A percentile compares a stretch with the other conserved stretches of the same genome.
Conservation (phyloP, 495 filamentous ascomycete genomes). For the Hypoxylon intermedium region DNA sequence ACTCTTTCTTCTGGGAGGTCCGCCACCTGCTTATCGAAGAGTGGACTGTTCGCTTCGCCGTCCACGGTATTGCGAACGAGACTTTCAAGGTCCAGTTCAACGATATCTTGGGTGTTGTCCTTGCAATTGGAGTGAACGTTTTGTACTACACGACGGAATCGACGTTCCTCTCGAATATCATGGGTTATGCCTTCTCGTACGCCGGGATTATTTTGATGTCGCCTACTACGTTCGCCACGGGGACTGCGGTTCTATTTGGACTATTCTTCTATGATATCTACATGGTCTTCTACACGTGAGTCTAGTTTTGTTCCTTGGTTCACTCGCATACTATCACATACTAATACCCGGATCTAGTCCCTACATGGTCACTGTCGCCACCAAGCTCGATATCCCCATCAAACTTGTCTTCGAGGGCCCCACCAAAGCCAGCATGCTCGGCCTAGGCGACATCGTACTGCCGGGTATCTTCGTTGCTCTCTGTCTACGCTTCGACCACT, state of each 20-base stretch:
- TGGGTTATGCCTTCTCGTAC: constrained; percentile 88
- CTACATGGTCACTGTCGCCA: constrained; percentile 95
- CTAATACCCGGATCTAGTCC: constrained; percentile 55
- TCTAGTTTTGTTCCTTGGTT: constrained; percentile 8
- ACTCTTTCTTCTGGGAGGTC: constrained; percentile 49
- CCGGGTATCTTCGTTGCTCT: constrained; percentile 91
- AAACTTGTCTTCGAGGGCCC: constrained; percentile 87
- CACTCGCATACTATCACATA: too few relatives aligned
- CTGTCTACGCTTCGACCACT: constrained; percentile 89
- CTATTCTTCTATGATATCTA: constrained; percentile 96
- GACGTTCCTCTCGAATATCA: constrained; percentile 80
- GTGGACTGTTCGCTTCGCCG: constrained; percentile 55
- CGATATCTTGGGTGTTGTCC: constrained; percentile 62
- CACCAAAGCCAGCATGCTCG: constrained; percentile 77
- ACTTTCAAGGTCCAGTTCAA: constrained; percentile 48
- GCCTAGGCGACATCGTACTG: constrained; percentile 92
- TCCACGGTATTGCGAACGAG: constrained; percentile 48
- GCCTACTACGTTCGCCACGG: constrained; percentile 86
- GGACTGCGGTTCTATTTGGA: constrained; percentile 74
- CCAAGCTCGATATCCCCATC: constrained; percentile 86
- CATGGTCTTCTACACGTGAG: constrained; percentile 93
- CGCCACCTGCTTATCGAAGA: constrained; percentile 53
- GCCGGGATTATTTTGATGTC: constrained; percentile 81
- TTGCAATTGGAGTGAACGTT: constrained; percentile 64
- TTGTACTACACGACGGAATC: constrained; percentile 76